Evolutionary conservation across 2,329 filamentous ascomycete species (phyloP), one percentile per base, ranked within the genome.

Genomic region (Chrysosphaeria jannelii): DNA sequence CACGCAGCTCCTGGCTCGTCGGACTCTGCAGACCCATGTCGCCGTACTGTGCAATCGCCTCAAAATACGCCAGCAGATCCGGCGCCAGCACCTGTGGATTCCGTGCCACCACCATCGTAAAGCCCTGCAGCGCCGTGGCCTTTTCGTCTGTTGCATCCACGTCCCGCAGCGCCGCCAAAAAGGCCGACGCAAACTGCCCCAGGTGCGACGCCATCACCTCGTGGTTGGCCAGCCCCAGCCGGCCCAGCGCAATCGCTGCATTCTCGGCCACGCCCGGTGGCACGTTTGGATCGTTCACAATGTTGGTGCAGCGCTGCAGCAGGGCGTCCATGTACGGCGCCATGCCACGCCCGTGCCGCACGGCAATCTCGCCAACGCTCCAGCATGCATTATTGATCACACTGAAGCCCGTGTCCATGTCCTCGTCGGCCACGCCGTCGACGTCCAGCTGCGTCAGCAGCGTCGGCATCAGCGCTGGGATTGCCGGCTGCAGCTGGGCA

Each of bases 311-410:
- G 19, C 70, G 64, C 30, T 68, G 57, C 28, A 89, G 64, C 10
- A 97, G 50, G 30, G 70, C 60, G 12, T 72, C 64, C 7, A 78
- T 58, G 39, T 70, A 90, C 1, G 68, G 69, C 2, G 55, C 55
- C 61, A 91, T 72, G 25, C 57, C 62, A 30, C 66, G 62, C 33
- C 66, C 61, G 39, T 72, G 57, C 29, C 75, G 66, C 42, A 90
- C 65, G 10, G 78, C 64, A 30, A 93, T 85, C 48, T 97, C 85
- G 20, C 85, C 85, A 13, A 66, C 67, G 5, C 79, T 88, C 85
- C 85, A 97, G 47, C 81, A 93, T 12, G 85, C 81, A 39, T 97
- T 97, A 55, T 93, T 97, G 28, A 93, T 66, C 14, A 93, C 79
- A 29, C 78, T 76, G 41, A 90, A 91, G 9, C 66, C 68, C 10